Base-by-base conservation (phyloP, 169 alveolate species). In the Eimeria necatrix region DNA sequence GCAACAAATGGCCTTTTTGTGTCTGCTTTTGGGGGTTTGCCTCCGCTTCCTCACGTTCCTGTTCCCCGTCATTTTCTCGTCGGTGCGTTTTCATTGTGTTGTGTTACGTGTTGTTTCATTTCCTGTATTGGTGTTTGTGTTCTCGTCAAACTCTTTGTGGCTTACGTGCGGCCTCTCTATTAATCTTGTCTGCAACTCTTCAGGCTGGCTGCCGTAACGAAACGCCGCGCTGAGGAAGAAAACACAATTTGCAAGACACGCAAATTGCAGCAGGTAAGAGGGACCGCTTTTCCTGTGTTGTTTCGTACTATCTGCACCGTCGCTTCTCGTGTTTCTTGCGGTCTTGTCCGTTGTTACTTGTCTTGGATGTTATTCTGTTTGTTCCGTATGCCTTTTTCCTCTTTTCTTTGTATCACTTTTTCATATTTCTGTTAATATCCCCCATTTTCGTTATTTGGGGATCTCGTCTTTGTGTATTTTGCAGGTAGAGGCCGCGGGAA, bases 401-500 rank as follows among this genome's bases (percentile, higher is more conserved):
- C 80, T 49, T 70, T 14, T 8, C 9, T 2, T 0, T 32, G 6
- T 61, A 16, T 8, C 41, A n/a, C 32, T 61, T 61, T 61, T n/a
- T 16, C 51, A 5, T 24, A 24, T 22, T 24, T 12, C 49, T 22
- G 24, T 32, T 3, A 16, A 24, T 12, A 20, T 73, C 60, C 84
- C 60, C 41, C 41, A 32, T 32, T 32, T 32, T 32, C 41, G 41
- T 32, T 32, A 32, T 32, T 32, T 32, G 41, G 41, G 41, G 41
- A 32, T 32, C 41, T 32, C 41, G 41, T 32, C 2, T 0, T 32
- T 32, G 41, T 32, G 41, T 32, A 32, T 32, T 32, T 53, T 73
- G 84, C 84, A 73, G 84, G 89, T 80, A 26, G 89, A 80, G 73
- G 89, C 89, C 12, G 52, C 89, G 9, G 89, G 64, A 64, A 80